Conservation (phyloP, 768 basidiomycete genomes). For the Naganishia vaughanmartiniae region DNA sequence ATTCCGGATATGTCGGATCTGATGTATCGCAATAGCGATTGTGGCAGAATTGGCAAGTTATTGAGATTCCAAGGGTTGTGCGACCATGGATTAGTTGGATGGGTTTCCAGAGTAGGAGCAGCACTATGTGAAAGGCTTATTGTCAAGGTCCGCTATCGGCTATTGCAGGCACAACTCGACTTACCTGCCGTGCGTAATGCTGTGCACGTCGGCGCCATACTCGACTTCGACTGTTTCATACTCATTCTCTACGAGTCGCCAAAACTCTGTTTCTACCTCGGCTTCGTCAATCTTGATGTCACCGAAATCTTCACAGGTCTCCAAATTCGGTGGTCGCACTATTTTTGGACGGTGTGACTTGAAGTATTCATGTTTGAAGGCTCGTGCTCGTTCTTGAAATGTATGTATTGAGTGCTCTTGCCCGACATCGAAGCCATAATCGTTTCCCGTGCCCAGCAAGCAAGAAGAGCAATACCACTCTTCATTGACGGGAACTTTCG, state of each 20-base stretch:
- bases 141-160: not conserved
- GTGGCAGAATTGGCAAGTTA: conserved; percentile 87
- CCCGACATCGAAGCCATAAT: conserved; percentile 97
- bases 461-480: conserved; percentile 96
- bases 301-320: conserved; percentile 51
- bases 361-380: conserved; percentile 88
- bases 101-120: conserved; percentile 91
- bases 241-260: conserved; percentile 87
- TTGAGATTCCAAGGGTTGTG: conserved; percentile 96
- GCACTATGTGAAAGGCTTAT: conserved; percentile 56
- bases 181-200: conserved; percentile 81
- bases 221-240: conserved; percentile 94
- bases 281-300: conserved; percentile 64
- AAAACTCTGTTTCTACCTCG: conserved; percentile 93
- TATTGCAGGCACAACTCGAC: not conserved
- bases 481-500: conserved; percentile 73
- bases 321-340: conserved; percentile 24
- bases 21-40: conserved; percentile 92
- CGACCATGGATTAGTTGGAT: conserved; percentile 80
- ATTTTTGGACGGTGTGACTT: conserved; percentile 58
- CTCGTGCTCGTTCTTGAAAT: conserved; percentile 85
- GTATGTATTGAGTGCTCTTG: conserved; percentile 88
- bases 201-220: conserved; percentile 98
- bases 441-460: conserved; percentile 83
- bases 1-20: conserved; percentile 99